Evolutionary conservation across 2,329 filamentous ascomycete species (phyloP).

Genomic region (Proliferodiscus dingleyae): DNA sequence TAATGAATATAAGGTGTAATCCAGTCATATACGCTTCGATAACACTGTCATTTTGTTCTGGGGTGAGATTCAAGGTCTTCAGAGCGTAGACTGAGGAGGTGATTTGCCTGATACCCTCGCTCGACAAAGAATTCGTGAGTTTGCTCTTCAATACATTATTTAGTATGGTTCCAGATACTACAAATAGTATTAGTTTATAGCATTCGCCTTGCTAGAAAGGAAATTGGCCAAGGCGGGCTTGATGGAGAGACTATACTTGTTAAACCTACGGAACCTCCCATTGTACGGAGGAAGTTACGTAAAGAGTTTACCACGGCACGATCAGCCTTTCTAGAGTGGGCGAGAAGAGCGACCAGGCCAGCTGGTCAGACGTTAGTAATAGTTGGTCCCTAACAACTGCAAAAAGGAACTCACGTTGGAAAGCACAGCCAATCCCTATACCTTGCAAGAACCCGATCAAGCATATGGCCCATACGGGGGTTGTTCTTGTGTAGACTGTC

Average conservation of each 20-base stretch:
- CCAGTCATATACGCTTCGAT: slow-evolving; percentile 25
- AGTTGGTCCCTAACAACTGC: too few species aligned
- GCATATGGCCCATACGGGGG: background rate
- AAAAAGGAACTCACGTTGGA: too few species aligned
- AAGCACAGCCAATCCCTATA: slow-evolving; percentile 7
- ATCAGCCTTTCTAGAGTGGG: slow-evolving; percentile 19
- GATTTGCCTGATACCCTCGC: background rate
- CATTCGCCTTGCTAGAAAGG: background rate
- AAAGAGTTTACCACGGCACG: slow-evolving; percentile 29
- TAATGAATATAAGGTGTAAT: slow-evolving; percentile 23
- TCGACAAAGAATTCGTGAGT: background rate
- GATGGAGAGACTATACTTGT: slow-evolving; percentile 1
- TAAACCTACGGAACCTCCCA: slow-evolving; percentile 24
- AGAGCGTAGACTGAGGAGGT: slow-evolving; percentile 3
- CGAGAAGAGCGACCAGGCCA: slow-evolving; percentile 29
- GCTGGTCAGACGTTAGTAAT: background rate
- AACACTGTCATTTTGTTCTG: slow-evolving; percentile 3
- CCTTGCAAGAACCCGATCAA: background rate
- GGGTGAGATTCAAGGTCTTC: background rate
- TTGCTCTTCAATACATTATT: slow-evolving; percentile 5
- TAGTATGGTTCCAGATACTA: slow-evolving; percentile 5
- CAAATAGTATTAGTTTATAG: background rate
- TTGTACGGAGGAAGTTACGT: slow-evolving; percentile 27
- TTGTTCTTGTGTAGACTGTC: background rate
- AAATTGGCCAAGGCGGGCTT: background rate